Percentiles rank a stretch among this genome's conserved stretches.
Evolutionary conservation across 495 filamentous ascomycete species (phyloP).

Genomic region (Friedmanniomyces simplex): DNA sequence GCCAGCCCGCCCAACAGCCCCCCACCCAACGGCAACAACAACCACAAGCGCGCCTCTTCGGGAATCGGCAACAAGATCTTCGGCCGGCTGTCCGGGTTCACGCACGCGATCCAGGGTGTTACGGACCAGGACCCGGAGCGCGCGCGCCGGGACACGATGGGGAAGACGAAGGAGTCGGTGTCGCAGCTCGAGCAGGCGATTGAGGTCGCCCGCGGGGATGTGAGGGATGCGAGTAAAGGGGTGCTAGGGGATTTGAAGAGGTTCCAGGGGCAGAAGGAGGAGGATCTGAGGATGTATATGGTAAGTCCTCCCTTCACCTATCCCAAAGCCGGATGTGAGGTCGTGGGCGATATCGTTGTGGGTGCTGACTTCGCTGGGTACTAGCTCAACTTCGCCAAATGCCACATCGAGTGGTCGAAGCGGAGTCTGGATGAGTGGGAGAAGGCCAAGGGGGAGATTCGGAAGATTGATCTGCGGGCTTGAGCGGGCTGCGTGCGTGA

Average conservation of each 20-base stretch:
- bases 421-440: slow-evolving; percentile 95
- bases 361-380: slow-evolving; percentile 8
- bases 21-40: background rate
- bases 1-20: slow-evolving; percentile 31
- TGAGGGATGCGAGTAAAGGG: slow-evolving; percentile 77
- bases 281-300: slow-evolving; percentile 89
- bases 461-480: slow-evolving; percentile 41
- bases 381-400: slow-evolving; percentile 87
- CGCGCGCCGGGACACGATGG: slow-evolving; percentile 83
- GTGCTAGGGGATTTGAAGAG: slow-evolving; percentile 80
- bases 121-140: slow-evolving; percentile 92
- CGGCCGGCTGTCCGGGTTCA: slow-evolving; percentile 59
- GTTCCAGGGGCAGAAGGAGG: slow-evolving; percentile 90
- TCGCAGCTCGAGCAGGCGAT: slow-evolving; percentile 78
- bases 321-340: too few species aligned
- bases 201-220: slow-evolving; percentile 75
- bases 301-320: slow-evolving; percentile 50
- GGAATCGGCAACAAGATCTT: slow-evolving; percentile 82
- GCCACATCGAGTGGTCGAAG: slow-evolving; percentile 96
- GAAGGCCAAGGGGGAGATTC: slow-evolving; percentile 84
- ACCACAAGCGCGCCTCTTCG: slow-evolving; percentile 57
- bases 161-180: slow-evolving; percentile 75
- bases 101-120: slow-evolving; percentile 86
- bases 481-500: background rate
- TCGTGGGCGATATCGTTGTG: too few species aligned